Base-by-base conservation (phyloP, 140 eudicot species). In the Ambrosia hybrid region DNA sequence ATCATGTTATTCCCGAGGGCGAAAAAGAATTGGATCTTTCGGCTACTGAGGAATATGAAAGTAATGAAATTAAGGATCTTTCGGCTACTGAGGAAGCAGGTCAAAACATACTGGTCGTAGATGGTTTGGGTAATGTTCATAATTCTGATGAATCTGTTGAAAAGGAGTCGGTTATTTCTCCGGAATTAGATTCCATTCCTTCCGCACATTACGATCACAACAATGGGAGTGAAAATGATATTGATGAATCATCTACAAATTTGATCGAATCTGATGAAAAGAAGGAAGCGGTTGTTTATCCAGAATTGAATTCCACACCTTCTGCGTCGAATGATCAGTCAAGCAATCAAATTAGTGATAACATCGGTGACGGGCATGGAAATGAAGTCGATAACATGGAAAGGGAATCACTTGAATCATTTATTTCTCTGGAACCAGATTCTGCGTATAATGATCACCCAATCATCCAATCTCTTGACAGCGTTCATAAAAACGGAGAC, bases 121-220 rank as follows among this genome's bases (percentile, higher is more conserved):
- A 62, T 0, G 68, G 11, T 62, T 62, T 4, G 26, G 33, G 15
- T 37, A 37, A 5, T 7, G 68, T 37, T 62, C 48, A 62, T 6
- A 62, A 36, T 62, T 37, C 49, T 62, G 68, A 62, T 5, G 74
- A 72, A 73, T 52, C 55, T 4, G 9, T 63, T 11, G 43, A 71
- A 71, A 43, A 65, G 51, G 72, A 34, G n/a, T 60, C 26, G 17
- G 37, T 46, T 59, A 72, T 72, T 30, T 33, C 69, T 72, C 69
- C 60, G 17, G 77, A 37, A 37, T n/a, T 62, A 13, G 68, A 62
- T 62, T 37, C n/a, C 5, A 62, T 38, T 62, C 68, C 49, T 62
- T n/a, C 33, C n/a, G 68, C 48, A 62, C 4, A 14, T 62, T 13
- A 39, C 37, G 68, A 12, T 62, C 30, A 57, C 26, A 57, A 49